phyloP scores from a whole-genome alignment of 768 basidiomycete species.

The Hortiboletus campestris region DNA sequence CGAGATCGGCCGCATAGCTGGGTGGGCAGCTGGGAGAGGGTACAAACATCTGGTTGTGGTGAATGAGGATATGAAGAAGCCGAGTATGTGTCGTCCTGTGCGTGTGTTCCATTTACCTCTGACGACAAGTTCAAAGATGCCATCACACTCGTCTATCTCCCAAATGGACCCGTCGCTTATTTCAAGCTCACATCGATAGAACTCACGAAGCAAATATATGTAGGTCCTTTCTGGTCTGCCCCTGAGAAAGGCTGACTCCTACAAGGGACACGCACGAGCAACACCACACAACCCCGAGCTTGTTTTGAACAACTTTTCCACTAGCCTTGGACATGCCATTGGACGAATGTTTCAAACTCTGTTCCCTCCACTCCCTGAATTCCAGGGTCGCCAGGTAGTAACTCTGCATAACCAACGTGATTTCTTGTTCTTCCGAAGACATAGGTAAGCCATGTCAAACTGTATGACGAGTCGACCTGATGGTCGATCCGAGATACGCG shows the following conservation, averaged over 20 bases:
- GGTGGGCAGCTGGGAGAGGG: slow-evolving; percentile 88
- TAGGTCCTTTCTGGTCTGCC: slow-evolving; percentile 36
- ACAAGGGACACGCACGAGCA: slow-evolving; percentile 85
- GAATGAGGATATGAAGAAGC: slow-evolving; percentile 93
- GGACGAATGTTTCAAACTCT: slow-evolving; percentile 96
- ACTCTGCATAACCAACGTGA: slow-evolving; percentile 97
- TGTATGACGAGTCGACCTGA: slow-evolving; percentile 5
- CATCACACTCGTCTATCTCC: slow-evolving; percentile 87
- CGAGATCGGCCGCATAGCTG: slow-evolving; percentile 86
- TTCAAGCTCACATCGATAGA: slow-evolving; percentile 91
- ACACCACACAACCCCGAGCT: slow-evolving; percentile 94
- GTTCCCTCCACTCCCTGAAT: slow-evolving; percentile 93
- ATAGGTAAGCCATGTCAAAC: slow-evolving; percentile 57
- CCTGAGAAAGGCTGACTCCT: slow-evolving; percentile 6
- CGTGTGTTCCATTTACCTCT: neutral
- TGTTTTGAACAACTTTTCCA: slow-evolving; percentile 91
- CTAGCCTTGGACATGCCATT: slow-evolving; percentile 87
- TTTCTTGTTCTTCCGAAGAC: slow-evolving; percentile 95
- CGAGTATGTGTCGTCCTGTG: slow-evolving; percentile 58
- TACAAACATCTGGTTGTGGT: slow-evolving; percentile 90
- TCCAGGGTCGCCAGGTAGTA: slow-evolving; percentile 94
- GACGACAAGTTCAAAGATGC: slow-evolving; percentile 58
- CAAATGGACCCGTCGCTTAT: slow-evolving; percentile 90
- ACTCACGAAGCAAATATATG: slow-evolving; percentile 82
- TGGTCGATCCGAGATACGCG: slow-evolving; percentile 60